A percentile compares a stretch with the other conserved stretches of the same genome.
Evolutionary conservation across 257 asterid species (phyloP).

Genomic region (Verbascum thapsus): DNA sequence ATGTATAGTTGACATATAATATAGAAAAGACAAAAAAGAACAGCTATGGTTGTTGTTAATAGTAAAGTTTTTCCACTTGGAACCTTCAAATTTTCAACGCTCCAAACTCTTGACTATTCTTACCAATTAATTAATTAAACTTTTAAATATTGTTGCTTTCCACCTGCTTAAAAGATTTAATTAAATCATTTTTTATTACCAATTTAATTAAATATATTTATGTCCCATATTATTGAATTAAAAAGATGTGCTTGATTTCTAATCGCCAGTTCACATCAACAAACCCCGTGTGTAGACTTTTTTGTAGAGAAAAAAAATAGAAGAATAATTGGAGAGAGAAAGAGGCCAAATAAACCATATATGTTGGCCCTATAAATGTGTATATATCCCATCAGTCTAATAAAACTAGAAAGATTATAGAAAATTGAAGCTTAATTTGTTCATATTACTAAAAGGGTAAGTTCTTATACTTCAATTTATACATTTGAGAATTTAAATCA

Average conservation of each 20-base stretch:
- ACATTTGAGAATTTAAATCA: slow-evolving; percentile 17
- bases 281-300: slow-evolving; percentile 37
- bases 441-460: slow-evolving; percentile 30
- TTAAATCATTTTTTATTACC: slow-evolving; percentile 8
- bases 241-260: slow-evolving; percentile 32
- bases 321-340: slow-evolving; percentile 16
- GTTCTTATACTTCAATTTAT: slow-evolving; percentile 20
- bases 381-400: slow-evolving; percentile 23
- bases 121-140: background rate
- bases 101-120: slow-evolving; percentile 33
- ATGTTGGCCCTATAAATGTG: slow-evolving; percentile 41
- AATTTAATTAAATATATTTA: background rate
- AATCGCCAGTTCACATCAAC: slow-evolving; percentile 62
- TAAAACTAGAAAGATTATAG: slow-evolving; percentile 25
- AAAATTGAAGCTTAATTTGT: slow-evolving; percentile 36
- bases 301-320: slow-evolving; percentile 5
- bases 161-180: slow-evolving; percentile 39
- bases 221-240: slow-evolving; percentile 36
- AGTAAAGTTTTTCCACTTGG: slow-evolving; percentile 30
- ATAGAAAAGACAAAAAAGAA: slow-evolving; percentile 12
- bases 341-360: slow-evolving; percentile 1
- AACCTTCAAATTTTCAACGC: slow-evolving; percentile 37
- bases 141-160: slow-evolving; percentile 20
- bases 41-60: slow-evolving; percentile 16
- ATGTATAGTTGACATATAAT: slow-evolving; percentile 31